Evolutionary conservation across 1,139 yeast genomes (phyloP).

Genomic region (Candida sanyaensis): DNA sequence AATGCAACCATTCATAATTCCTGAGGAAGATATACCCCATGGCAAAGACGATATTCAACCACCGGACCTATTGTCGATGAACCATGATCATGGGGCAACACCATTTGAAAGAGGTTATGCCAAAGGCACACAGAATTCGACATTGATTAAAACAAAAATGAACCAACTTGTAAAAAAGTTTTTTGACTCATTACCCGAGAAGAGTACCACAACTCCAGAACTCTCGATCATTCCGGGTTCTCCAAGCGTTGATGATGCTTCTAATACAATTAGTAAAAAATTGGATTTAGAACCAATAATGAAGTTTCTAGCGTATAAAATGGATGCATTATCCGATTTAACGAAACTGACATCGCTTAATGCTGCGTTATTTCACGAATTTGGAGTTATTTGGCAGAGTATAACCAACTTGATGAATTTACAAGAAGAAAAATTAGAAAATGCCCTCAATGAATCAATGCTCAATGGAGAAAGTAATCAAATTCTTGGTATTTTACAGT

Average conservation of each 20-base stretch:
- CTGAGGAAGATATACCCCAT: conserved; percentile 9
- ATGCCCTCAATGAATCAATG: conserved; percentile 18
- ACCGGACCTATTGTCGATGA: conserved; percentile 7
- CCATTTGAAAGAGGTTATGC: conserved; percentile 40
- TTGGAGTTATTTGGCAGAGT: conserved; percentile 40
- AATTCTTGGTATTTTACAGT: conserved; percentile 6
- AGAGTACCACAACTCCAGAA: background rate
- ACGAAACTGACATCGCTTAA: conserved; percentile 25
- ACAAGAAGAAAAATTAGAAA: conserved; percentile 29
- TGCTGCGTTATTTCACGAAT: conserved; percentile 33
- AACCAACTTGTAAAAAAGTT: conserved; percentile 12
- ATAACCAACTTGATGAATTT: conserved; percentile 27
- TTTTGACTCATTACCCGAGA: conserved; percentile 11
- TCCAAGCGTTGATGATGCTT: conserved; percentile 29
- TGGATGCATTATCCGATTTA: conserved; percentile 30
- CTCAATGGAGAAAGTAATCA: conserved; percentile 8
- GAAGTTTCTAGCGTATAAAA: conserved; percentile 28
- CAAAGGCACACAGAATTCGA: conserved; percentile 34
- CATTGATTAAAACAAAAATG: conserved; percentile 24
- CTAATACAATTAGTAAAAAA: conserved; percentile 35
- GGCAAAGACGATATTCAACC: background rate
- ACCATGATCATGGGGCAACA: conserved; percentile 30
- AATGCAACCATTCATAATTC: conserved; percentile 28
- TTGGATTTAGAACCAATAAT: conserved; percentile 38
- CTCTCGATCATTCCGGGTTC: background rate